Conservation (phyloP, 371 early-diverging fungal species). For the Umbelopsis sp. region DNA sequence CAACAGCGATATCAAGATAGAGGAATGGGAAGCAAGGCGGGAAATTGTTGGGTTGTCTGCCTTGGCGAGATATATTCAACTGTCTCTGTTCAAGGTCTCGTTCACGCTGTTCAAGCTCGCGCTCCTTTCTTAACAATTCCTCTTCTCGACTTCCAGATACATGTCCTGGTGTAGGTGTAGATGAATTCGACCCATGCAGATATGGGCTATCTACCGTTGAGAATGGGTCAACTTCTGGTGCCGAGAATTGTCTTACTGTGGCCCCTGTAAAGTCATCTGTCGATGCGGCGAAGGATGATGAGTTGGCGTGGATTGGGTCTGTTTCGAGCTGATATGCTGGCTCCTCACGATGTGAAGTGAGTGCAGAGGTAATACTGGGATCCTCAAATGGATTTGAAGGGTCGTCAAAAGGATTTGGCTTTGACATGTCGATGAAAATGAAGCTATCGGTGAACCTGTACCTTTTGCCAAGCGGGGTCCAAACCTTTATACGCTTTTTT, state of each 20-base stretch:
- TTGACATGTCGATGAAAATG: constrained; percentile 5
- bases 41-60: constrained; percentile 76
- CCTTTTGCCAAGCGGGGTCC: constrained; percentile 12
- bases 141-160: constrained; percentile 49
- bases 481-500: background rate
- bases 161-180: constrained; percentile 11
- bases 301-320: constrained; percentile 26
- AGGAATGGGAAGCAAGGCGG: constrained; percentile 86
- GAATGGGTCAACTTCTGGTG: constrained; percentile 40
- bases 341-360: constrained; percentile 42
- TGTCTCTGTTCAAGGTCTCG: constrained; percentile 57
- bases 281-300: constrained; percentile 15
- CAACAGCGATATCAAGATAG: constrained; percentile 76
- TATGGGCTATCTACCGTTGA: constrained; percentile 14
- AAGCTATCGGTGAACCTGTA: background rate
- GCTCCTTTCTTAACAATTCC: constrained; percentile 67
- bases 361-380: constrained; percentile 54
- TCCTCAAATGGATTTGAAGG: constrained; percentile 68
- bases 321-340: constrained; percentile 29
- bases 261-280: constrained; percentile 38
- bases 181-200: background rate
- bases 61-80: constrained; percentile 39
- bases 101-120: constrained; percentile 71
- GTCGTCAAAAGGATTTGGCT: constrained; percentile 57
- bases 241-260: constrained; percentile 43